These are phyloP conservation scores for Plantago coronopus DNA, from an alignment of 305 asterid genomes.

Conservation along the genomic window DNA sequence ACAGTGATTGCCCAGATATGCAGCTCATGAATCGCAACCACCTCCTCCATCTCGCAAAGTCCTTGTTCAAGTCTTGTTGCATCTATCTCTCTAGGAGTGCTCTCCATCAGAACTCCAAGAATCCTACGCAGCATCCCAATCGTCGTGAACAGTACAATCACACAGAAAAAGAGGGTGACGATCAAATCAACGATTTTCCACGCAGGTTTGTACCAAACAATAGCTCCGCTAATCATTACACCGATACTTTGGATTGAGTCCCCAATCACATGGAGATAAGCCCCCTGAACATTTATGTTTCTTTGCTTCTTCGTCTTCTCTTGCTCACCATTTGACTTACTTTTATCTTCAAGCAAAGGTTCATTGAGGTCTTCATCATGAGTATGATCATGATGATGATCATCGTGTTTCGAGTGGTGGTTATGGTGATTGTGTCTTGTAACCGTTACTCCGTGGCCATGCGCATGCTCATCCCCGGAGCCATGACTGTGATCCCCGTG, in stretches of 20 bases:
- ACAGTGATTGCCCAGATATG: conserved; percentile 91
- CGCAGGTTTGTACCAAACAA: conserved; percentile 79
- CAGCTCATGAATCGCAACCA: conserved; percentile 70
- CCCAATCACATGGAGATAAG: conserved; percentile 83
- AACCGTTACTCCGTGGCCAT: conserved; percentile 50
- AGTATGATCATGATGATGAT: conserved; percentile 36
- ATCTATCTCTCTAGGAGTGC: conserved; percentile 80
- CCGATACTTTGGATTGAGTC: conserved; percentile 85
- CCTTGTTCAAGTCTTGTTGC: conserved; percentile 71
- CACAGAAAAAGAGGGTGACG: conserved; percentile 67
- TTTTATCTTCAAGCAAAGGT: conserved; percentile 43
- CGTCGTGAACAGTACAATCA: conserved; percentile 57
- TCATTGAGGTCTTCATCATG: conserved; percentile 28
- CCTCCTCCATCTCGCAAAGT: conserved; percentile 83
- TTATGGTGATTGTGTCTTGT: conserved; percentile 41
- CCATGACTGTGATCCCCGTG: conserved; percentile 48
- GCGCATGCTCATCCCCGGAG: conserved; percentile 43
- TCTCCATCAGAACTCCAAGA: conserved; percentile 87
- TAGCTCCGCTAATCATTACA: conserved; percentile 89
- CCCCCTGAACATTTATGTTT: conserved; percentile 80
- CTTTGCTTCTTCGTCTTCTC: conserved; percentile 38
- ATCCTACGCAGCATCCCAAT: conserved; percentile 66
- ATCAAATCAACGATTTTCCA: conserved; percentile 81
- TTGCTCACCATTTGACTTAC: background rate
- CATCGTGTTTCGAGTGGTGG: conserved; percentile 19